Base-by-base conservation (phyloP, 768 basidiomycete species). In the Suillus alpinus region DNA sequence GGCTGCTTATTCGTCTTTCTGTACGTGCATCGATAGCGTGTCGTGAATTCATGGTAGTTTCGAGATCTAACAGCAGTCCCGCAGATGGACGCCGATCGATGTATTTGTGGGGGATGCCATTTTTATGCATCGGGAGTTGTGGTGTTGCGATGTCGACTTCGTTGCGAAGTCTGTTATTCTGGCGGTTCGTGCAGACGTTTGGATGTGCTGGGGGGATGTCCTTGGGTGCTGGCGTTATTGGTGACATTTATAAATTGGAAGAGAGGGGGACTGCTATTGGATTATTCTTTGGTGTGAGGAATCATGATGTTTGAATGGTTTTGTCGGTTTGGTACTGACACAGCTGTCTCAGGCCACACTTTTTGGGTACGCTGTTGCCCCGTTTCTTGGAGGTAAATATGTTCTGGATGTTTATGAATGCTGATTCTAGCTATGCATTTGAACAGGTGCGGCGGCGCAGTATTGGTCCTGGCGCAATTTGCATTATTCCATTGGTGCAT, bases 1-100 rank as follows among this genome's bases (percentile, higher is more conserved):
- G 76, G 78, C 80, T 0, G 76, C 81, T 0, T 76, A 81, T 57
- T 77, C 80, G 10, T 75, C 76, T 3, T 82, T 78, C 58, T 85
- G 80, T 79, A 36, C 44, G 73, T 39, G 12, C 12, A 52, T 52
- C 62, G 8, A 31, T 4, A 10, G 18, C 9, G 1, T 10, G 2
- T 52, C 14, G n/a, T 56, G 44, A 16, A 59, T 64, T 14, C 65
- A 65, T 55, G 61, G 16, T 9, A 14, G 10, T 16, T 31, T 31
- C 8, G 0, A 9, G 6, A 31, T 12, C 1, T 46, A n/a, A 60
- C 18, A 7, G 1, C 4, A 18, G 12, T 26, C 29, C 18, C 14
- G 31, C 52, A 88, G 86, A 89, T 74, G 89, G 89, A 1, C 78
- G 88, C 3, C 72, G 83, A 29, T 79, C 80, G 0, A 72, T 88